These are phyloP conservation scores for Berberis vulgaris DNA, from an alignment of 164 flowering plant genomes.

Conservation along the genomic window DNA sequence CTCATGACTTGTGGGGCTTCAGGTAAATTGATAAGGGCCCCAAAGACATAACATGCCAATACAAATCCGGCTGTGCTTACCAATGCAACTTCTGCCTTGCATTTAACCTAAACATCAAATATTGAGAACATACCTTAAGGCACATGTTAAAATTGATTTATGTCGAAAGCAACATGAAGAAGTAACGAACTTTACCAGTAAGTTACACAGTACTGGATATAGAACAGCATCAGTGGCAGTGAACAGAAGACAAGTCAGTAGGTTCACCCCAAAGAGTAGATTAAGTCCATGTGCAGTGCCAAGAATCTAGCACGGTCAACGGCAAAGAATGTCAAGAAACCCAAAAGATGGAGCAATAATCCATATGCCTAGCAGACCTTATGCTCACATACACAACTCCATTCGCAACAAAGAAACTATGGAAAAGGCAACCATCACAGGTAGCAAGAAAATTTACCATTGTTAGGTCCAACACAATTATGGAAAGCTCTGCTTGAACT, in stretches of 20 bases:
- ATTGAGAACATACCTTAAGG: slow-evolving; percentile 4
- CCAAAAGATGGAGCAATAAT: not conserved
- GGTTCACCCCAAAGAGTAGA: slow-evolving; percentile 63
- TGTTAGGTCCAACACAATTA: slow-evolving; percentile 56
- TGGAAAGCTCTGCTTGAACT: slow-evolving; percentile 70
- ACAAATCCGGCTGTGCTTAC: slow-evolving; percentile 38
- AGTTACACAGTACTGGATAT: slow-evolving; percentile 48
- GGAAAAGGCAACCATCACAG: not conserved
- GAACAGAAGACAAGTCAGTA: slow-evolving; percentile 55
- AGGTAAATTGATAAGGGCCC: slow-evolving; percentile 58
- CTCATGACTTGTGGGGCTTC: slow-evolving; percentile 48
- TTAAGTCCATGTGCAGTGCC: slow-evolving; percentile 83
- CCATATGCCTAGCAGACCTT: not conserved
- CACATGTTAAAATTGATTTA: not conserved
- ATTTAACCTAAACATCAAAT: slow-evolving; percentile 39
- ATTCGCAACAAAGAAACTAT: not conserved
- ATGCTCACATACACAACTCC: not conserved
- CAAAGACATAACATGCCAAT: slow-evolving; percentile 43
- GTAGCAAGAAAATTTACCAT: slow-evolving; percentile 42
- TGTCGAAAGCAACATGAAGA: not conserved
- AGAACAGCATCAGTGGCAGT: slow-evolving; percentile 51
- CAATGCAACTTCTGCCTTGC: slow-evolving; percentile 35
- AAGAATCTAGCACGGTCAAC: slow-evolving; percentile 40
- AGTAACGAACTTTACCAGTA: slow-evolving; percentile 41
- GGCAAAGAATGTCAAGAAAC: slow-evolving; percentile 6